These are phyloP conservation scores for Geotrichum australiense DNA, from an alignment of 1,139 yeast genomes.

Conservation along the genomic window DNA sequence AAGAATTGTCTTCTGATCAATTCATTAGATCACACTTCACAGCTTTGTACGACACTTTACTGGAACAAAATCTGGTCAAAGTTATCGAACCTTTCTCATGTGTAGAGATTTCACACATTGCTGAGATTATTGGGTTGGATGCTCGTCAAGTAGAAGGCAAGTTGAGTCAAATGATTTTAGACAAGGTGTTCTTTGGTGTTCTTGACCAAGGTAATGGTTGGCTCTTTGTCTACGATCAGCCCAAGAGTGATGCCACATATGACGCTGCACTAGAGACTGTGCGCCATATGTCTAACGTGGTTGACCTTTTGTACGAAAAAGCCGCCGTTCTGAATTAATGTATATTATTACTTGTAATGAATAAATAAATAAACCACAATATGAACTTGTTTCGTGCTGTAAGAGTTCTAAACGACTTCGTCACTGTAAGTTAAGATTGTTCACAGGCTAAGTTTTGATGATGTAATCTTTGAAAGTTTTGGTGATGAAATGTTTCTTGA, in stretches of 20 bases:
- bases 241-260: slow-evolving; percentile 81
- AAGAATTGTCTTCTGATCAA: slow-evolving; percentile 77
- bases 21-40: slow-evolving; percentile 89
- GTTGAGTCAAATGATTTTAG: slow-evolving; percentile 92
- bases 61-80: slow-evolving; percentile 89
- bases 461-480: slow-evolving; percentile 1
- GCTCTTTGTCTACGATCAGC: slow-evolving; percentile 87
- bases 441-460: too few species aligned
- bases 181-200: slow-evolving; percentile 89
- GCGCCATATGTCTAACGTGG: slow-evolving; percentile 79
- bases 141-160: slow-evolving; percentile 89
- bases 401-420: too few species aligned
- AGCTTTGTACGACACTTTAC: slow-evolving; percentile 83
- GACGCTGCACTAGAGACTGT: slow-evolving; percentile 83
- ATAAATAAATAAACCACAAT: too few species aligned
- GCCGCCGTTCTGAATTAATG: slow-evolving; percentile 65
- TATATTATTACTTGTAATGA: too few species aligned
- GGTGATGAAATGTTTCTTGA: background rate
- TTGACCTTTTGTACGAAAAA: slow-evolving; percentile 87
- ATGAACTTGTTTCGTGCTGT: too few species aligned
- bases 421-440: too few species aligned
- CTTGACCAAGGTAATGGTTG: slow-evolving; percentile 98
- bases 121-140: slow-evolving; percentile 82
- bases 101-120: slow-evolving; percentile 84
- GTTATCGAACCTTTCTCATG: slow-evolving; percentile 94